Conservation (phyloP, 2,329 filamentous ascomycete species). For the Periconia digitata region DNA sequence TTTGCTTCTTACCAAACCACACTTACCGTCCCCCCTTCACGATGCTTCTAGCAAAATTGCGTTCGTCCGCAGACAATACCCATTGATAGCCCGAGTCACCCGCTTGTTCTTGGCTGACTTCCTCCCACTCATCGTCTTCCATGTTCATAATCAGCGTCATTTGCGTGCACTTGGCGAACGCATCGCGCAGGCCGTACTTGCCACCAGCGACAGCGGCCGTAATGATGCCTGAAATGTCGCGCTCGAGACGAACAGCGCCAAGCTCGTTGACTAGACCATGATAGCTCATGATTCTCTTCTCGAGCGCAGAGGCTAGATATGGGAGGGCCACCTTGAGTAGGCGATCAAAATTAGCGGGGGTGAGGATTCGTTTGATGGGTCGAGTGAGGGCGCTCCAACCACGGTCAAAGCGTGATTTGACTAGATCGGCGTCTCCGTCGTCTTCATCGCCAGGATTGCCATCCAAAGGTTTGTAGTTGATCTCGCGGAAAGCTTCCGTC, state of each 20-base stretch:
- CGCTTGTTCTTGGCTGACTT: slow-evolving; percentile 57
- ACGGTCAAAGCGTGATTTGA: slow-evolving; percentile 77
- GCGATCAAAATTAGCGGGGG: slow-evolving; percentile 71
- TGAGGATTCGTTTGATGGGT: slow-evolving; percentile 83
- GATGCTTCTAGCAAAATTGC: slow-evolving; percentile 69
- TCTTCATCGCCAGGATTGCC: slow-evolving; percentile 49
- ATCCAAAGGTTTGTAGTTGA: slow-evolving; percentile 75
- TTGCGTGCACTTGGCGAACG: slow-evolving; percentile 75
- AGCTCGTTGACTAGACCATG: slow-evolving; percentile 77
- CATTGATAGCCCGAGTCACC: slow-evolving; percentile 65
- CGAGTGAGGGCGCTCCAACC: slow-evolving; percentile 85
- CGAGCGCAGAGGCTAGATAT: slow-evolving; percentile 76
- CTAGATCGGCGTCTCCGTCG: slow-evolving; percentile 61
- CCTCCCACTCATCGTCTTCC: slow-evolving; percentile 95
- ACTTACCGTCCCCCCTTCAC: slow-evolving; percentile 47
- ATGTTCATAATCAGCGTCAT: slow-evolving; percentile 87
- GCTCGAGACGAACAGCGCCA: slow-evolving; percentile 79
- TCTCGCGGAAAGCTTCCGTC: slow-evolving; percentile 85
- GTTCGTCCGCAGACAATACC: slow-evolving; percentile 73
- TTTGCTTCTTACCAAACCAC: neutral
- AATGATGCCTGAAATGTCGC: slow-evolving; percentile 79
- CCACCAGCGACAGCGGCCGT: slow-evolving; percentile 63
- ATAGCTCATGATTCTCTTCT: slow-evolving; percentile 84
- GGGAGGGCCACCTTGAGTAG: slow-evolving; percentile 73
- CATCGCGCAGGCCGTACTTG: slow-evolving; percentile 75